A percentile compares a stretch with the other conserved stretches of the same genome.
These are phyloP conservation scores for Colletotrichum sp. DNA, from an alignment of 2,329 filamentous ascomycete genomes.

Conservation along the genomic window DNA sequence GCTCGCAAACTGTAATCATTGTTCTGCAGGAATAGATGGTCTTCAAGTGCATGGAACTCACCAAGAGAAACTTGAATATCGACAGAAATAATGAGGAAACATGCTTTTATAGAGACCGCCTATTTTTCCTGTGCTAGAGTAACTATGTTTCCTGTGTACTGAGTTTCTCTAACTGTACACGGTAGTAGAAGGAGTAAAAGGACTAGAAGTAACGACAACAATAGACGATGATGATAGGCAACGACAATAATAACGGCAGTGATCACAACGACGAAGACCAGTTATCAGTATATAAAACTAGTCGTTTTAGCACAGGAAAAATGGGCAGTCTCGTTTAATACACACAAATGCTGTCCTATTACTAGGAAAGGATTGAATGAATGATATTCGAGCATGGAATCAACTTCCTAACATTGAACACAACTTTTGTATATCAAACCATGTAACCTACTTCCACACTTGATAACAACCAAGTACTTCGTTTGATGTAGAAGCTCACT, in stretches of 20 bases:
- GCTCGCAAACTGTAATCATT: background rate
- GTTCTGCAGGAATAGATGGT: background rate
- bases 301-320: background rate
- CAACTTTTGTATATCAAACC: background rate
- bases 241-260: background rate
- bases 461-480: rapidly evolving
- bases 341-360: rapidly evolving
- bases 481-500: background rate
- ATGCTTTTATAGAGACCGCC: background rate
- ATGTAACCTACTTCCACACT: background rate
- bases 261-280: too few species aligned
- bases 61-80: background rate
- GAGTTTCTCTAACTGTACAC: rapidly evolving
- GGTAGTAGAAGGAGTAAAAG: background rate
- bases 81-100: background rate
- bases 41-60: background rate
- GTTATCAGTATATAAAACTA: background rate
- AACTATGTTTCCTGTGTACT: rapidly evolving
- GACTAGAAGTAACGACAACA: background rate
- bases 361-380: rapidly evolving
- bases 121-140: background rate
- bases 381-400: background rate
- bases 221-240: background rate
- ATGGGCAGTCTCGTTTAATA: rapidly evolving
- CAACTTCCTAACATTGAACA: background rate